These are phyloP conservation scores for Cryphonectria radicalis DNA, from an alignment of 2,329 filamentous ascomycete species.

Conservation along the genomic window DNA sequence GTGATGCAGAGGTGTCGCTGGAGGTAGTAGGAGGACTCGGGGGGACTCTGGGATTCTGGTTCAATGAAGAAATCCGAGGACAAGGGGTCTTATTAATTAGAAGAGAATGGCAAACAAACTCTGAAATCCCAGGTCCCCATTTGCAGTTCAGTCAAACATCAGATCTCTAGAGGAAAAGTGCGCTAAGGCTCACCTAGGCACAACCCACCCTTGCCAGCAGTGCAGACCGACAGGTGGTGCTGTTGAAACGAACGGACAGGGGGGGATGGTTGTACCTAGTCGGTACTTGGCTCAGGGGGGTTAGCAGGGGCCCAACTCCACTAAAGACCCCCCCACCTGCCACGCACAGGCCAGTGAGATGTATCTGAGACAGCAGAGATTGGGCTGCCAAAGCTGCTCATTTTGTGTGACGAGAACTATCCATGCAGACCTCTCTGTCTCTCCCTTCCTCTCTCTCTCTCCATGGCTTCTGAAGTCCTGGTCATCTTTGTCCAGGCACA, in stretches of 20 bases:
- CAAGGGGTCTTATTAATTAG: slow-evolving; percentile 31
- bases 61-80: slow-evolving; percentile 27
- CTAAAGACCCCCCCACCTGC: slow-evolving; percentile 8
- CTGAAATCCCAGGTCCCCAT: slow-evolving; percentile 18
- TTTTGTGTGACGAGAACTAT: neutral
- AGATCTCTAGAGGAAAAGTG: slow-evolving; percentile 6
- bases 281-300: slow-evolving; percentile 26
- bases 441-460: neutral
- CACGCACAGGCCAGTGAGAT: slow-evolving; percentile 23
- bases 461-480: neutral
- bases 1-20: slow-evolving; percentile 24
- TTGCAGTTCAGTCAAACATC: slow-evolving; percentile 7
- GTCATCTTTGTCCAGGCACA: neutral
- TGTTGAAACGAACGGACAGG: slow-evolving; percentile 30
- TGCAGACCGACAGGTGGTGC: slow-evolving; percentile 29
- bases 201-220: slow-evolving; percentile 18
- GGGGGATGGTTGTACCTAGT: slow-evolving; percentile 24
- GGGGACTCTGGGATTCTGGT: slow-evolving; percentile 6
- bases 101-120: slow-evolving; percentile 26
- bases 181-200: slow-evolving; percentile 10
- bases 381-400: slow-evolving; percentile 19
- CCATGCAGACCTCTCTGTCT: slow-evolving; percentile 8
- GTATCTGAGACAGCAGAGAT: slow-evolving; percentile 9
- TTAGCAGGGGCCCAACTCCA: slow-evolving; percentile 13
- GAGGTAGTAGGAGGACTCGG: slow-evolving; percentile 11